These are phyloP conservation scores for Hypoxylon trugodes DNA, from an alignment of 495 filamentous ascomycete species.

Conservation along the genomic window DNA sequence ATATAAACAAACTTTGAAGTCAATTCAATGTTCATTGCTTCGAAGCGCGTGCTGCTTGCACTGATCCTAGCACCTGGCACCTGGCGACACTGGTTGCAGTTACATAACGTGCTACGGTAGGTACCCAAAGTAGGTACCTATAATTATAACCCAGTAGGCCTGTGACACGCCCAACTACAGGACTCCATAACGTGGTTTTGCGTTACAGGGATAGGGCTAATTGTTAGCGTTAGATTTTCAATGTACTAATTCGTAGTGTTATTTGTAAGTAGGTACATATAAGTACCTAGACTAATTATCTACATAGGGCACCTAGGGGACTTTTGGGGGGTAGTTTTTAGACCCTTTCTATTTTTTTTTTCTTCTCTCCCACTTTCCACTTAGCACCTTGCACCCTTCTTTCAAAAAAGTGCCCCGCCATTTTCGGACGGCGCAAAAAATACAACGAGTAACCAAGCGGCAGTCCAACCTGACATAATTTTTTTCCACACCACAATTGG, in stretches of 20 bases:
- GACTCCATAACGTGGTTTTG: not conserved
- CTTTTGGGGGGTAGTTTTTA: too few species aligned
- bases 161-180: constrained; percentile 14
- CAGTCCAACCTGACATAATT: constrained; percentile 38
- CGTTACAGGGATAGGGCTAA: too few species aligned
- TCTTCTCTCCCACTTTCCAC: too few species aligned
- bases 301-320: too few species aligned
- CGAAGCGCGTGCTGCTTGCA: too few species aligned
- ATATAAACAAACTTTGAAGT: too few species aligned
- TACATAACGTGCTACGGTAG: not conserved
- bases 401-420: constrained; percentile 35
- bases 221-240: constrained; percentile 7
- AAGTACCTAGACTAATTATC: not conserved
- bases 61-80: constrained; percentile 19
- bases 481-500: constrained; percentile 39
- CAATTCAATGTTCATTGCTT: too few species aligned
- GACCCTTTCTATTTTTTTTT: too few species aligned
- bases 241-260: not conserved
- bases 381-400: not conserved
- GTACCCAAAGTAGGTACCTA: constrained; percentile 8
- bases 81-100: not conserved
- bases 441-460: constrained; percentile 34
- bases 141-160: constrained; percentile 6
- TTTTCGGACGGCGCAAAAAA: constrained; percentile 40
- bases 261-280: not conserved